Base-by-base conservation (phyloP, 371 early-diverging fungal species). In the Mitosporidium daphniae region DNA sequence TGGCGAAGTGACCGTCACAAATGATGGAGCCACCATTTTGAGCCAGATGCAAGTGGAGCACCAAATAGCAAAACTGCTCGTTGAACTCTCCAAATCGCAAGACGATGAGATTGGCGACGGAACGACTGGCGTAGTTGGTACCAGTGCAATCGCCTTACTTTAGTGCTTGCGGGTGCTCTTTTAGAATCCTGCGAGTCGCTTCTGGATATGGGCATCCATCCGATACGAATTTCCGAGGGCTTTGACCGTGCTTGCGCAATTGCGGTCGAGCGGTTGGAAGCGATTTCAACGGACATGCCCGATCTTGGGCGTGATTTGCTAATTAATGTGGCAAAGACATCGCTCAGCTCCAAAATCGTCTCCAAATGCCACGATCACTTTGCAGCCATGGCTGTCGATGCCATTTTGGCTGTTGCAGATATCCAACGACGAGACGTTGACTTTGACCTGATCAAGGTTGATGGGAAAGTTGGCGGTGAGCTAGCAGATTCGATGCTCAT, bases 41-140 rank as follows among this genome's bases (percentile, higher is more conserved):
- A 55, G 61, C 40, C 70, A 86, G 42, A 94, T 95, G 94, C 75
- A 80, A 23, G 84, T 95, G 19, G 74, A 84, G 35, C 86, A 95
- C 48, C 86, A 94, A 45, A 84, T 97, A 37, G 89, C 91, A 11
- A 80, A 77, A 47, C 57, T 97, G 11, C 48, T 99, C 27, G 86
- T 93, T 8, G 80, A 94, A 47, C 51, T 99, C 25, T 80, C 82
- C 30, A 68, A 82, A 51, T 62, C 74, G 31, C 97, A 95, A 55
- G 99, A 99, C 51, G 84, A 95, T 39, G 97, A 97, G 52, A 84
- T 95, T 44, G 99, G 99, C 31, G 99, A 99, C 50, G 99, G 99
- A 29, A 99, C 99, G 16, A 99, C 99, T 8, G 78, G 91, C 41
- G 86, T 99, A 32, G 95, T 97, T 39, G 64, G 70, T 69, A 50